Base-by-base conservation (phyloP, 208 protist genomes). In the Porcisia deanei region DNA sequence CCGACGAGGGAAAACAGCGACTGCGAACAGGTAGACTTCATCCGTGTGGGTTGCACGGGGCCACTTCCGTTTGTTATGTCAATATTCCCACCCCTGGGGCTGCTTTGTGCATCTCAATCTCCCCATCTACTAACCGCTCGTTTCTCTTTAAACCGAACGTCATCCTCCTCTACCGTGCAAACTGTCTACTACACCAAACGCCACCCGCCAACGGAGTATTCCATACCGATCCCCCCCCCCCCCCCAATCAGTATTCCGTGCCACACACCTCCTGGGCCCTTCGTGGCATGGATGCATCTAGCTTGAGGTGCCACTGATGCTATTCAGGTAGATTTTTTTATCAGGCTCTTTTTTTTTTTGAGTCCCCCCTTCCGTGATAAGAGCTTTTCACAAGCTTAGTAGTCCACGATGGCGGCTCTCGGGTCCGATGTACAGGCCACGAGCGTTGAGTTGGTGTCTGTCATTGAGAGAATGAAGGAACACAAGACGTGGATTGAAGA, bases 381-480 rank as follows among this genome's bases (percentile, higher is more conserved):
- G 43, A 57, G 10, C 53, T 22, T 55, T 34, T 10, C 49, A 30
- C 59, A 43, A 41, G 25, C 10, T n/a, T 37, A 30, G 22, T 16
- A 30, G 6, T 37, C 37, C 20, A 43, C 37, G 39, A 97, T 97
- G 93, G 93, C 93, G 3, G 86, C 91, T 10, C 75, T 95, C 10
- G 93, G 93, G 8, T 94, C 91, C 49, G 88, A 94, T 77, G 90
- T 93, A 25, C 93, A 97, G 74, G 67, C 84, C 22, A 94, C 93
- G 2, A 97, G 89, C 76, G 91, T 91, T n/a, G 91, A 95, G 83
- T 81, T 97, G 8, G 93, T 97, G 6, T 85, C 91, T 30, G 81
- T 95, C 22, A 98, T 98, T 66, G 96, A 98, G 65, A 92, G 95
- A 67, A 88, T 98, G 86, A 88, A 90, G 67, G 93, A 98, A 73